A percentile compares a stretch with the other conserved stretches of the same genome.
phyloP scores from a whole-genome alignment of 257 asterid species.

The Nicotiana benthamiana region DNA sequence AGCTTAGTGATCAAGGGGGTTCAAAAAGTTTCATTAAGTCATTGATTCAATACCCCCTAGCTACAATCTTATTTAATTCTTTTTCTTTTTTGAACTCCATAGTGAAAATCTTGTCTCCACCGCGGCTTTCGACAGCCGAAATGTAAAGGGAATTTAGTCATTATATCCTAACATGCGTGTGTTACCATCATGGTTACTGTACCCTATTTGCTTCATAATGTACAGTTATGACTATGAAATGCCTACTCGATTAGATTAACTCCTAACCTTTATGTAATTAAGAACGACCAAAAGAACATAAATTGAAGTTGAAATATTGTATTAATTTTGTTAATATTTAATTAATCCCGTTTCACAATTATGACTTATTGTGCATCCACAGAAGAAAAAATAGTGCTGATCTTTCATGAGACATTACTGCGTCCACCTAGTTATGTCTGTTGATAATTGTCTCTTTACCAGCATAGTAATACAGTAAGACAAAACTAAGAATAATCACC shows the following conservation, averaged over 20 bases:
- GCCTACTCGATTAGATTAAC: neutral
- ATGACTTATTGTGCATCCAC: neutral
- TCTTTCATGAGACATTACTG: neutral
- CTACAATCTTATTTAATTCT: too few relatives aligned
- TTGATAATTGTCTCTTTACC: slow-evolving; percentile 10
- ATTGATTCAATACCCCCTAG: too few relatives aligned
- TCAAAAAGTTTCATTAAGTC: too few relatives aligned
- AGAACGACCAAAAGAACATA: neutral
- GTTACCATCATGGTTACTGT: neutral
- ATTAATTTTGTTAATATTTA: too few relatives aligned
- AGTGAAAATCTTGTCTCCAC: too few relatives aligned
- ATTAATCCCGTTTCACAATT: neutral
- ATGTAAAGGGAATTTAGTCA: neutral
- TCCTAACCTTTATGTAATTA: neutral
- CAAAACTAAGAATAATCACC: slow-evolving; percentile 9
- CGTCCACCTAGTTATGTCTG: neutral
- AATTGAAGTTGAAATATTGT: neutral
- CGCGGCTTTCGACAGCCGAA: neutral
- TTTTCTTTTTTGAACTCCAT: too few relatives aligned
- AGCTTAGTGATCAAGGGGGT: too few relatives aligned
- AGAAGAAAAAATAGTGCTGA: slow-evolving; percentile 7
- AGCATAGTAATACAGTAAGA: slow-evolving; percentile 10
- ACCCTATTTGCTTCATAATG: neutral
- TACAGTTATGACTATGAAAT: neutral
- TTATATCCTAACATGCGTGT: neutral